Evolutionary conservation across 2,329 filamentous ascomycete genomes (phyloP).

Genomic region (Trichoderma sp.): DNA sequence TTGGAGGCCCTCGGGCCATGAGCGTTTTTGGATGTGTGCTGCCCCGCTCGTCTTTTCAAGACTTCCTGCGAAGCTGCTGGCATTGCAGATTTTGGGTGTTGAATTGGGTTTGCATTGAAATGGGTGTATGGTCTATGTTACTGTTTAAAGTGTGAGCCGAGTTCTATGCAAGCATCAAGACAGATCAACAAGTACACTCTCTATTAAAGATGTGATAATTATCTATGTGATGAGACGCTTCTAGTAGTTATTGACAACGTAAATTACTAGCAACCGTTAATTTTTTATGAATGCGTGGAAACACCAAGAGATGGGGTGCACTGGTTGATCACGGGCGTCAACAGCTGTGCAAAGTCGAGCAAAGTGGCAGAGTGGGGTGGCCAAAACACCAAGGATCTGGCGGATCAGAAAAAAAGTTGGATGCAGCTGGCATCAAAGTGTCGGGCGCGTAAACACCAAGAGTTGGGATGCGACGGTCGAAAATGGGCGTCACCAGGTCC

Average conservation of each 20-base stretch:
- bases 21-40: background rate
- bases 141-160: background rate
- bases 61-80: background rate
- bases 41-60: background rate
- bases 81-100: background rate
- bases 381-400: background rate
- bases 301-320: background rate
- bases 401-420: background rate
- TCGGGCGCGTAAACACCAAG: background rate
- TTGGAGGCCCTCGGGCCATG: background rate
- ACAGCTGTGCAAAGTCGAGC: background rate
- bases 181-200: background rate
- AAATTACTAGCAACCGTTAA: background rate
- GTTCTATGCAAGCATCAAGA: background rate
- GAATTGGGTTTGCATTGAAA: background rate
- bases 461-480: background rate
- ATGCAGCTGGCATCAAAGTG: background rate
- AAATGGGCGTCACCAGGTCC: background rate
- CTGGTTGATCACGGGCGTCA: background rate
- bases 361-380: background rate
- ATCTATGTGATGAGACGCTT: background rate
- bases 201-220: background rate
- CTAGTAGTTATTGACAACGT: background rate
- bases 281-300: background rate
- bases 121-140: background rate